A percentile compares a stretch with the other conserved stretches of the same genome.
Conservation (phyloP, 2,329 filamentous ascomycete genomes). For the Ceratocystiopsis brevicomis region DNA sequence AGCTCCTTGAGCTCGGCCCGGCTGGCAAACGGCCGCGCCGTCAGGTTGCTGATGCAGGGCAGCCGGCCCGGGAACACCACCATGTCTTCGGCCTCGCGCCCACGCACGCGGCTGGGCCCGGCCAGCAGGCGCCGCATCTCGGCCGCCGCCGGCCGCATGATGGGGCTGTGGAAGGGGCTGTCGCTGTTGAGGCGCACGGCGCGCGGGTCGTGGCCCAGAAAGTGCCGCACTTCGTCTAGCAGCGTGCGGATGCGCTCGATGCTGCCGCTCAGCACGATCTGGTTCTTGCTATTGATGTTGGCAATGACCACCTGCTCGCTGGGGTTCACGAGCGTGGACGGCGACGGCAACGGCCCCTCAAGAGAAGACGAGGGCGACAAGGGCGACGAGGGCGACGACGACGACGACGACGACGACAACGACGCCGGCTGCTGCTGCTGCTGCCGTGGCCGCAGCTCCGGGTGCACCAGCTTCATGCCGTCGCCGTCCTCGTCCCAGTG, state of each 20-base stretch:
- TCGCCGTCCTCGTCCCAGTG: neutral
- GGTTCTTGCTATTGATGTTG: slow-evolving; percentile 90
- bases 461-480: neutral
- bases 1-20: slow-evolving; percentile 60
- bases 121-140: slow-evolving; percentile 53
- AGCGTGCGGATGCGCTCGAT: slow-evolving; percentile 66
- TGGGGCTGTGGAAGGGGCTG: slow-evolving; percentile 75
- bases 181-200: slow-evolving; percentile 75
- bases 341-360: slow-evolving; percentile 25
- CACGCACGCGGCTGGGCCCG: slow-evolving; percentile 32
- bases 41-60: slow-evolving; percentile 74
- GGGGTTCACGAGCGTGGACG: slow-evolving; percentile 26
- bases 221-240: slow-evolving; percentile 69
- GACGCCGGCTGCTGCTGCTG: too few species aligned
- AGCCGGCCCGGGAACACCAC: slow-evolving; percentile 57
- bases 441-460: neutral
- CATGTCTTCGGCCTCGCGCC: slow-evolving; percentile 39
- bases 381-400: slow-evolving; percentile 14
- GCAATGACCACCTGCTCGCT: slow-evolving; percentile 68
- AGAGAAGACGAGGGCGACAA: slow-evolving; percentile 30
- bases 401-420: slow-evolving; percentile 32
- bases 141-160: slow-evolving; percentile 70
- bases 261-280: slow-evolving; percentile 83
- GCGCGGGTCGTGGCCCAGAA: slow-evolving; percentile 77
- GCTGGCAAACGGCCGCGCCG: slow-evolving; percentile 55